These are phyloP conservation scores for Podospora pseudoanserina DNA, from an alignment of 495 filamentous ascomycete genomes.

Conservation along the genomic window DNA sequence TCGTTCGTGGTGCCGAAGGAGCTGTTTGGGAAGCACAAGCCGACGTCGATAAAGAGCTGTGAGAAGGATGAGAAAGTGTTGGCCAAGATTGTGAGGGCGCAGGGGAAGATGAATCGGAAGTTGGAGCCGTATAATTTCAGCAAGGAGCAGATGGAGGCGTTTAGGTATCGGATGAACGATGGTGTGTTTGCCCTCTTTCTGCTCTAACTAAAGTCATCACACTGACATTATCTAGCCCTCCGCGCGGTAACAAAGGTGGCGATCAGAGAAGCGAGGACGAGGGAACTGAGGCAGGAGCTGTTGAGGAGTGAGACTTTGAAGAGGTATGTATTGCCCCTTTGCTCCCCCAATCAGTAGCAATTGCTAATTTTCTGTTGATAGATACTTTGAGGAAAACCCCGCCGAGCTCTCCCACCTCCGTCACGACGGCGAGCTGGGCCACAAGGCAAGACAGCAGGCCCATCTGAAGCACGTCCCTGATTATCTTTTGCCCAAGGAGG, in stretches of 20 bases:
- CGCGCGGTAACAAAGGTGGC: slow-evolving; percentile 76
- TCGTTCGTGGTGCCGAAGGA: slow-evolving; percentile 84
- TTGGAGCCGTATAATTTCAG: slow-evolving; percentile 90
- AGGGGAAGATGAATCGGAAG: slow-evolving; percentile 69
- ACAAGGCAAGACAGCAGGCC: slow-evolving; percentile 66
- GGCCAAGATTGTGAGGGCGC: slow-evolving; percentile 65
- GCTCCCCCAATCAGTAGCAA: neutral
- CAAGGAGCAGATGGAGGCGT: slow-evolving; percentile 86
- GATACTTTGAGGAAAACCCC: slow-evolving; percentile 94
- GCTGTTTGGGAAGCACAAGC: slow-evolving; percentile 79
- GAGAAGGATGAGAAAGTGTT: slow-evolving; percentile 83
- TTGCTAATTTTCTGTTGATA: slow-evolving; percentile 10
- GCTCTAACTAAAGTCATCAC: neutral
- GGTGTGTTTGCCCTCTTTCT: slow-evolving; percentile 28
- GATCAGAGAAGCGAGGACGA: slow-evolving; percentile 81
- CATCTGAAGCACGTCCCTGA: slow-evolving; percentile 96
- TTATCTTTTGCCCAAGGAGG: slow-evolving; percentile 82
- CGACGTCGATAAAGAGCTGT: slow-evolving; percentile 66
- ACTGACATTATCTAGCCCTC: slow-evolving; percentile 34
- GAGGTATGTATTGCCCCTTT: slow-evolving; percentile 37
- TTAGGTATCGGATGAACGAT: slow-evolving; percentile 92
- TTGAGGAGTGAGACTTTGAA: slow-evolving; percentile 90
- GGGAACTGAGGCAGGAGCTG: slow-evolving; percentile 83
- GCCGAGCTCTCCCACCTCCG: slow-evolving; percentile 79
- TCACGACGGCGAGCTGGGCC: slow-evolving; percentile 83